These are phyloP conservation scores for Magnusiomyces tetraspermus DNA, from an alignment of 1,139 yeast genomes.

Conservation along the genomic window DNA sequence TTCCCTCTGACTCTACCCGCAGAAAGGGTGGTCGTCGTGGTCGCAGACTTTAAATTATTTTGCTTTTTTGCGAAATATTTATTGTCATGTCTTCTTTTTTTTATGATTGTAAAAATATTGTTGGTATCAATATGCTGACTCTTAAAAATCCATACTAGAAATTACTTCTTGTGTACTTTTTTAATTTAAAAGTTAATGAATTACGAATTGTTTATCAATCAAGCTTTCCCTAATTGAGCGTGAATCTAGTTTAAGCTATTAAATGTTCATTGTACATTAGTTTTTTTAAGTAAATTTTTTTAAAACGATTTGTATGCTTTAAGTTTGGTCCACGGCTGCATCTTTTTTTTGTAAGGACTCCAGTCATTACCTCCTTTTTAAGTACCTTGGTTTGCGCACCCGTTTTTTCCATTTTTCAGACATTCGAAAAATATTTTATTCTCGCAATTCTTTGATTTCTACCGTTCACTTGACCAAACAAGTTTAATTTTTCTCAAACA, in stretches of 20 bases:
- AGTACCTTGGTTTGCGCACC: not conserved
- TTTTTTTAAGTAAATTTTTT: too few species aligned
- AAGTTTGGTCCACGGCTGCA: too few species aligned
- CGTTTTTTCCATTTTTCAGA: not conserved
- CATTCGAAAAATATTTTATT: not conserved
- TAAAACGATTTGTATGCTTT: too few species aligned
- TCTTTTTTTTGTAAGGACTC: not conserved
- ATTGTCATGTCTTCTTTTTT: constrained; percentile 3
- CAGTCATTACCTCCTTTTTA: not conserved
- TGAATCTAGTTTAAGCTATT: too few species aligned
- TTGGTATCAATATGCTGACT: not conserved
- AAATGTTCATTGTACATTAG: too few species aligned
- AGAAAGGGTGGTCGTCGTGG: constrained; percentile 99
- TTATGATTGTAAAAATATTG: not conserved
- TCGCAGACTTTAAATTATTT: constrained; percentile 82
- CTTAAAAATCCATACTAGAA: not conserved
- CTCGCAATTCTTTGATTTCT: not conserved
- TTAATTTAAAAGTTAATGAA: not conserved
- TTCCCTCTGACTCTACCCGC: constrained; percentile 99
- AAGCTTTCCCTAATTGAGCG: too few species aligned
- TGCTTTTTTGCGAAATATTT: not conserved
- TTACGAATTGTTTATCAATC: too few species aligned
- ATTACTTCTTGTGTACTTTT: not conserved
- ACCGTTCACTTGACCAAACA: not conserved
- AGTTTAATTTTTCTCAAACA: too few species aligned